These are phyloP conservation scores for Asterophora parasitica DNA, from an alignment of 768 basidiomycete genomes.

Conservation along the genomic window DNA sequence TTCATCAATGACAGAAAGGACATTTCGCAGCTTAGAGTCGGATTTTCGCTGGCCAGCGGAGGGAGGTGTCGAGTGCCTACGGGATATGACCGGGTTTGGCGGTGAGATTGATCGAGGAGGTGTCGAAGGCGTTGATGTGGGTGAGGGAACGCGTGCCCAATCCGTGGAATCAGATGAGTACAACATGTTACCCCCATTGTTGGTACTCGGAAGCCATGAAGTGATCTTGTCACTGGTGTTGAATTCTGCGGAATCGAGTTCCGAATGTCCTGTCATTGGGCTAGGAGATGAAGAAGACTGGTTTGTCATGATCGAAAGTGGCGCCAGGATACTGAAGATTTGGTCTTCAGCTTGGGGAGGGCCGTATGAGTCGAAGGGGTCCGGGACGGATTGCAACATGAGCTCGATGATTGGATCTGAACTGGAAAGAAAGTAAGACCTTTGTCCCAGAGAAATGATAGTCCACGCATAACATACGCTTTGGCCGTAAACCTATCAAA, in stretches of 20 bases:
- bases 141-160: constrained; percentile 48
- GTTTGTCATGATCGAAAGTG: constrained; percentile 68
- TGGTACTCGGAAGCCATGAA: constrained; percentile 49
- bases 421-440: constrained; percentile 28
- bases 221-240: constrained; percentile 31
- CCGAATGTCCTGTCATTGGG: constrained; percentile 49
- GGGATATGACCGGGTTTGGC: constrained; percentile 25
- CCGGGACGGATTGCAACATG: constrained; percentile 84
- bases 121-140: constrained; percentile 34
- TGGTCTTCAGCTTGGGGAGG: constrained; percentile 84
- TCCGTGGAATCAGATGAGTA: constrained; percentile 51
- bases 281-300: constrained; percentile 56
- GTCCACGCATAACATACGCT: constrained; percentile 51
- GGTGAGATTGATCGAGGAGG: constrained; percentile 53
- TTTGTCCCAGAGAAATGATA: constrained; percentile 7
- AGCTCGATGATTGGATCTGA: constrained; percentile 90
- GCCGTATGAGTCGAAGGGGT: constrained; percentile 91
- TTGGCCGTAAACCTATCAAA: constrained; percentile 85
- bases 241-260: constrained; percentile 29
- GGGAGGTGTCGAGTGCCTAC: constrained; percentile 51
- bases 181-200: constrained; percentile 37
- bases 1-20: constrained; percentile 73
- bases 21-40: constrained; percentile 64
- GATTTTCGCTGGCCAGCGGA: constrained; percentile 42
- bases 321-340: constrained; percentile 90